Evolutionary conservation across 208 protist species (phyloP).

Genomic region (Acanthamoeba castellanii): DNA sequence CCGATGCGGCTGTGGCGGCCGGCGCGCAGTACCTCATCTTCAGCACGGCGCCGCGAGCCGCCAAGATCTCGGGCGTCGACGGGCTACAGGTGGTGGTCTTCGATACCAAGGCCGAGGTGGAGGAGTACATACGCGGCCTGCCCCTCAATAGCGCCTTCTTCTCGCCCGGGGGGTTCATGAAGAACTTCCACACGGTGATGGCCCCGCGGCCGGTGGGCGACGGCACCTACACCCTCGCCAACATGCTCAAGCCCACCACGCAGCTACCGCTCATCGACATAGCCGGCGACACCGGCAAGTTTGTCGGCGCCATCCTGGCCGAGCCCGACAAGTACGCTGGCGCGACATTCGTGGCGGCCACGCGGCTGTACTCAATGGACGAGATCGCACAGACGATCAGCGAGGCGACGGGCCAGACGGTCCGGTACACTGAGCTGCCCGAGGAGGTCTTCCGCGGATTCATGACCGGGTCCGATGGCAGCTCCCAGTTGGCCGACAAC

Average conservation of each 20-base stretch:
- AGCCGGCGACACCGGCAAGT: neutral
- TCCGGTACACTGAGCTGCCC: neutral
- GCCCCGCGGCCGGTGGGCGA: neutral
- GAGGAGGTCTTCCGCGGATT: neutral
- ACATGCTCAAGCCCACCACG: neutral
- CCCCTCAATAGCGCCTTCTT: conserved; percentile 15
- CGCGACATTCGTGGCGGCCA: neutral
- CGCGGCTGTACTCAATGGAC: neutral
- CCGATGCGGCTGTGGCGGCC: neutral
- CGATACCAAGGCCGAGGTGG: conserved; percentile 12
- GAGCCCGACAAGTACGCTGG: neutral
- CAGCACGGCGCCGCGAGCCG: neutral
- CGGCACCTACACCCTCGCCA: neutral
- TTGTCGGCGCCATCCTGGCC: conserved; percentile 5
- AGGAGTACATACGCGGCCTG: conserved; percentile 1
- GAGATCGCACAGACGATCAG: neutral
- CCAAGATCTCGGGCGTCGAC: neutral
- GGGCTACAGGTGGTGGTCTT: neutral
- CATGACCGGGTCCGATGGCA: neutral
- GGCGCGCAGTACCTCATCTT: conserved; percentile 11
- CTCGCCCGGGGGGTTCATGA: neutral
- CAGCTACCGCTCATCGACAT: neutral
- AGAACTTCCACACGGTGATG: neutral
- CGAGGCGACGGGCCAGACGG: neutral
- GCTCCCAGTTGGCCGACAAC: neutral